Conservation (phyloP, 2,329 filamentous ascomycete genomes). For the Penicillium sp. region DNA sequence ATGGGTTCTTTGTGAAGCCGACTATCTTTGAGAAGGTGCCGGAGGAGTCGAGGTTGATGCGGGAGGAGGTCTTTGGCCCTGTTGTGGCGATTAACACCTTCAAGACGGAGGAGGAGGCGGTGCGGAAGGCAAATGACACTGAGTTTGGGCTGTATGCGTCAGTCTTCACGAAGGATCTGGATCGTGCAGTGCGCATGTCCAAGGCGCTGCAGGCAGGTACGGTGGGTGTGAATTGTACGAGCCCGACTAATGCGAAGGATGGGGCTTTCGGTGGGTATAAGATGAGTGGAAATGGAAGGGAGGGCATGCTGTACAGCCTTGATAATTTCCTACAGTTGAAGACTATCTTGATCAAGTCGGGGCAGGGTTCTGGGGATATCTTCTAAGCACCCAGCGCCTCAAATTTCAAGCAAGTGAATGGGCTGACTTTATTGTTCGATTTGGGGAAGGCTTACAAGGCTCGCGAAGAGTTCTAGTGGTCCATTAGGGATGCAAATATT, state of each 20-base stretch:
- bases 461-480: not conserved
- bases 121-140: constrained; percentile 56
- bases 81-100: constrained; percentile 47
- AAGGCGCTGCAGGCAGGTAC: constrained; percentile 31
- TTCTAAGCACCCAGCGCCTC: not conserved
- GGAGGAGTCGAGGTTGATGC: constrained; percentile 34
- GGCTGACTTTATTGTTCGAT: not conserved
- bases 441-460: not conserved
- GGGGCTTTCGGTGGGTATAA: constrained; percentile 50
- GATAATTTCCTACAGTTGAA: constrained; percentile 38
- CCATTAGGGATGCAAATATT: not conserved
- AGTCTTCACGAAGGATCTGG: constrained; percentile 35
- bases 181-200: constrained; percentile 31
- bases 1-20: constrained; percentile 87
- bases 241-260: constrained; percentile 41
- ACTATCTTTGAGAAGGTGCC: constrained; percentile 78
- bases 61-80: constrained; percentile 49
- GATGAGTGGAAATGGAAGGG: constrained; percentile 42
- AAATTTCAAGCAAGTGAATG: not conserved
- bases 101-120: constrained; percentile 56
- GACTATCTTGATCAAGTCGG: constrained; percentile 30
- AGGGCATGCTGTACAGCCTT: constrained; percentile 42
- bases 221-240: constrained; percentile 40
- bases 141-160: constrained; percentile 35
- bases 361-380: not conserved